Evolutionary conservation across 1,284 basidiomycete genomes (phyloP), one percentile per base, ranked within the genome.

Genomic region (Pseudozyma pruni): DNA sequence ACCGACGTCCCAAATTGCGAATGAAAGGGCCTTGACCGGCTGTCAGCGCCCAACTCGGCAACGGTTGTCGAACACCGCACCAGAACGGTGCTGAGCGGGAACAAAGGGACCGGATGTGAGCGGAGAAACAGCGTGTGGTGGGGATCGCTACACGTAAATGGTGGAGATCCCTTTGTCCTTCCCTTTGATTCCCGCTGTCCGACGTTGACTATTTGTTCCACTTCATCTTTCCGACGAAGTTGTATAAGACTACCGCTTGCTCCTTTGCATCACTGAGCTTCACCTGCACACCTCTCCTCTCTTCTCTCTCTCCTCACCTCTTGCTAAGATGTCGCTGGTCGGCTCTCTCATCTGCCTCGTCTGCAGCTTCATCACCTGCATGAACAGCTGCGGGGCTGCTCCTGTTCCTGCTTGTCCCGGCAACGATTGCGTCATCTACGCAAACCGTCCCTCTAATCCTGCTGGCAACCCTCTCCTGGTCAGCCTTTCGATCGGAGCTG

Each of bases 141-240:
- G 54, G 45, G 45, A 53, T 63, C 54, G 49, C 29, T 48, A 63
- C 47, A 54, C 60, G 49, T 52, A 53, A 48, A 33, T 16, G n/a
- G 17, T 32, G 37, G 37, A 17, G 10, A 22, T 37, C 50, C 57
- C 57, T 60, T 60, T 61, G 58, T 49, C 49, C 45, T 42, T 41
- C n/a, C 16, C 35, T 11, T 33, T 29, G 7, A 29, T 29, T 29
- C 27, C 27, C 27, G 27, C 27, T 29, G 27, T 29, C 27, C 7
- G 27, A 29, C 2, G 22, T 27, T n/a, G 5, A n/a, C n/a, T 25
- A 20, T 19, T 27, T 27, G 14, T 7, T 8, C n/a, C 13, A 10
- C 25, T 34, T 27, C 34, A 14, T 22, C 20, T 16, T 17, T 35
- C 19, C 11, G 13, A 17, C 16, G 20, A 20, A 17, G 8, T 14